Base-by-base conservation (phyloP, 2,329 filamentous ascomycete genomes). In the Pyrenophora tritici-repentis region DNA sequence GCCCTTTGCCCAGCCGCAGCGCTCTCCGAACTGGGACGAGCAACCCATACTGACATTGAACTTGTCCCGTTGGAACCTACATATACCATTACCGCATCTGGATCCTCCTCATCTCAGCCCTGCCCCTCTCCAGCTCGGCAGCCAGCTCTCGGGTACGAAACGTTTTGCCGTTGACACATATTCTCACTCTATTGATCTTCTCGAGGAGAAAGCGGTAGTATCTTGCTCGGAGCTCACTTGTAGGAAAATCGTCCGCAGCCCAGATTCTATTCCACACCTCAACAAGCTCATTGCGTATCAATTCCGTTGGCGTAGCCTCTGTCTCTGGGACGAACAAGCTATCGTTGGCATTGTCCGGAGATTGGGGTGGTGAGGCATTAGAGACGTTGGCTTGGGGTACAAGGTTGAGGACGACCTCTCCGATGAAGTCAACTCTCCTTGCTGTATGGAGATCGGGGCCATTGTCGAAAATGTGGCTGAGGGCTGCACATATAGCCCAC, bases 401-500 rank as follows among this genome's bases (percentile, higher is more conserved):
- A 6, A 73, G 56, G 42, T 73, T 73, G 31, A 73, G 55, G 1
- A 68, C 47, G 12, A 73, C 53, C 38, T 71, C 66, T n/a, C 65
- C 67, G 14, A 73, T 61, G 5, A 40, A 52, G n/a, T 63, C 14
- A 22, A 59, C 14, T 17, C 56, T 22, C 31, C 46, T n/a, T 49
- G 13, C 42, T 12, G 46, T 41, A n/a, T 45, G 49, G 32, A 66
- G 62, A 18, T 67, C 55, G 2, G 57, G 54, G 2, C 65, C 66
- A 29, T 63, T 58, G 14, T 70, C 64, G 13, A 71, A 58, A 16
- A 72, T 35, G 20, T 63, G 56, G 35, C 65, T 66, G 29, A 73
- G 53, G 4, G 64, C 68, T n/a, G 68, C 68, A 51, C 71, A 72
- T 24, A 73, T 52, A 4, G 67, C 68, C 71, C 70, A 73, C 9